Percentiles rank a stretch among this genome's conserved stretches.
Evolutionary conservation across 192 early-diverging fungal genomes (phyloP).

Genomic region (Coemansia sp.): DNA sequence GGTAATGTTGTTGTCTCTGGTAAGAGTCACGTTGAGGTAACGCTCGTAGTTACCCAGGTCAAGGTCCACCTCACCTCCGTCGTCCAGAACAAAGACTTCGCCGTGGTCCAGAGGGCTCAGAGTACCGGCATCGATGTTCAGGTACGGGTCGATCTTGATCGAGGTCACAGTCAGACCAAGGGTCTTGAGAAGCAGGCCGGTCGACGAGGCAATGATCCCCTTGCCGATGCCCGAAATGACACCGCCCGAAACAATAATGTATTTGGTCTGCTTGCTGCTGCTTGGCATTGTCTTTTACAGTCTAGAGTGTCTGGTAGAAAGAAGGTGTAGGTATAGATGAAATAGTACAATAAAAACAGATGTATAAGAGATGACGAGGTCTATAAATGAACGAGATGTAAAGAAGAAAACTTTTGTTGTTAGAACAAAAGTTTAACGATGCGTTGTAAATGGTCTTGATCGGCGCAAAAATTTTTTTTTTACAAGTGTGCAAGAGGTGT

Average conservation of each 20-base stretch:
- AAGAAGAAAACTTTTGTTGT: constrained; percentile 1
- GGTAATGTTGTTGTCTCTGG: constrained; percentile 98
- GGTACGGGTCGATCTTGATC: constrained; percentile 99
- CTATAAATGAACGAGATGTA: background rate
- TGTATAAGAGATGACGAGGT: background rate
- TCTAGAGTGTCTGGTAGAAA: background rate
- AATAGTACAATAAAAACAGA: background rate
- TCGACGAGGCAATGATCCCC: constrained; percentile 97
- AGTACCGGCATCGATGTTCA: constrained; percentile 98
- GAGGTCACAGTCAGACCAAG: constrained; percentile 90
- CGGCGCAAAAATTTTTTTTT: background rate
- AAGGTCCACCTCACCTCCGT: constrained; percentile 98
- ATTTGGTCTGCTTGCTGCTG: constrained; percentile 69
- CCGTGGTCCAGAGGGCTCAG: constrained; percentile 98
- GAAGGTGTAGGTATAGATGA: background rate
- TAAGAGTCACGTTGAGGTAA: constrained; percentile 90
- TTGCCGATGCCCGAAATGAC: constrained; percentile 99
- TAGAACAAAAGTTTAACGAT: background rate
- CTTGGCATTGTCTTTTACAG: constrained; percentile 14
- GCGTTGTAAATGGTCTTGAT: background rate
- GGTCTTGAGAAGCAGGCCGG: constrained; percentile 91
- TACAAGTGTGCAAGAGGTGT: background rate
- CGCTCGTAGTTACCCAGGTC: constrained; percentile 99
- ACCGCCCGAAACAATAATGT: constrained; percentile 96
- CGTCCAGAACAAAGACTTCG: constrained; percentile 97